phyloP scores from a whole-genome alignment of 2,329 filamentous ascomycete genomes.

The Sporothrix brunneoviolacea region DNA sequence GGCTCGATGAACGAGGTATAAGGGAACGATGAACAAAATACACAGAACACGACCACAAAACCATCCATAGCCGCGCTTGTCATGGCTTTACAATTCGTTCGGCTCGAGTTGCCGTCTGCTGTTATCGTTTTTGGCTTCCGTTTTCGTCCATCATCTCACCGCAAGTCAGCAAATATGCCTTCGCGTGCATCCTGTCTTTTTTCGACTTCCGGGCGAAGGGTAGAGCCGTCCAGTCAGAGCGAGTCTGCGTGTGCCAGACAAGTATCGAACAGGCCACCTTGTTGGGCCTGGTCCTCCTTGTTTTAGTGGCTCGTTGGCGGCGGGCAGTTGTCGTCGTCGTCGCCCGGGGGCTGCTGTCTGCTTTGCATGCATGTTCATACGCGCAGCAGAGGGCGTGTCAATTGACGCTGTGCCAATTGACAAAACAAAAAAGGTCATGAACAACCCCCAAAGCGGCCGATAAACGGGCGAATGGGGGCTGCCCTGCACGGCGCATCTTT shows the following conservation, averaged over 20 bases:
- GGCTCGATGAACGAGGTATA: neutral
- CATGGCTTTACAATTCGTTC: neutral
- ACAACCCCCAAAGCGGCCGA: neutral
- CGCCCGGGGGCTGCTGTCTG: too few species aligned
- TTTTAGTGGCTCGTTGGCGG: too few species aligned
- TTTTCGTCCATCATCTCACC: too few species aligned
- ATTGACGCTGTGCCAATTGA: too few species aligned
- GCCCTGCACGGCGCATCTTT: neutral
- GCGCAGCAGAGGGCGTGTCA: too few species aligned
- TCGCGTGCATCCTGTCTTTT: too few species aligned
- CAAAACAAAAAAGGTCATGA: slow-evolving; percentile 4
- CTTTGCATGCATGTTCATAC: too few species aligned
- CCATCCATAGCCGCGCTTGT: slow-evolving; percentile 7
- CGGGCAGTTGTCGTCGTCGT: too few species aligned
- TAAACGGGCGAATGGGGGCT: neutral
- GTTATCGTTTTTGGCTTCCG: neutral
- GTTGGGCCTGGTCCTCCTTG: too few species aligned
- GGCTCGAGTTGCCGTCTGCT: neutral
- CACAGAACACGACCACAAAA: neutral
- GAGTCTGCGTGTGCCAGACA: too few species aligned
- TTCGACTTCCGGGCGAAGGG: neutral
- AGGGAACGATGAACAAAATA: neutral
- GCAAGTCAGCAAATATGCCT: too few species aligned
- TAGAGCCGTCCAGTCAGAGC: neutral
- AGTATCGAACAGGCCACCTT: too few species aligned